Conservation (phyloP, 768 basidiomycete species). For the Suillus spraguei region DNA sequence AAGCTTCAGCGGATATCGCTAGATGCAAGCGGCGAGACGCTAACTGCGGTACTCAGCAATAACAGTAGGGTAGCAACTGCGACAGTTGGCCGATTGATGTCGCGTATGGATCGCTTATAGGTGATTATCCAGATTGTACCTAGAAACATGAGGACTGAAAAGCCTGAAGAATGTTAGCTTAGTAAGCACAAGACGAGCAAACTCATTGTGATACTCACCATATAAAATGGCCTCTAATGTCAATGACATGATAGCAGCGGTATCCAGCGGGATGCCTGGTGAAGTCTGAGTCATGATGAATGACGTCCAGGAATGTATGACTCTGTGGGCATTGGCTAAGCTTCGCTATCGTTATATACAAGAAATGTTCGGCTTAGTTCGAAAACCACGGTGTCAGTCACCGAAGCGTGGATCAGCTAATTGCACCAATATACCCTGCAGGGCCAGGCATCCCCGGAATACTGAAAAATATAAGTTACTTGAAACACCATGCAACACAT, state of each 20-base stretch:
- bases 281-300: not conserved
- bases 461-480: not conserved
- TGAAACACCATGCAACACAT: not conserved
- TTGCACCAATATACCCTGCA: not conserved
- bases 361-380: not conserved
- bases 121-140: not conserved
- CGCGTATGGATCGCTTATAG: not conserved
- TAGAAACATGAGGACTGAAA: not conserved
- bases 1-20: not conserved
- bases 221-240: not conserved
- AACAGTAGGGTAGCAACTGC: not conserved
- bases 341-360: not conserved
- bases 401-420: not conserved
- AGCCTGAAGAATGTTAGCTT: not conserved
- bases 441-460: not conserved
- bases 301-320: not conserved
- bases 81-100: not conserved
- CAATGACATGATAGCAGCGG: not conserved
- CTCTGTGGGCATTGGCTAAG: not conserved
- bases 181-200: not conserved
- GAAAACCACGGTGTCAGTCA: not conserved
- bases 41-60: not conserved
- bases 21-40: not conserved
- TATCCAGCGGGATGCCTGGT: slow-evolving; percentile 1
- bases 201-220: not conserved